Evolutionary conservation across 108 stramenopile species (phyloP), one percentile per base, ranked within the genome.

Genomic region (Cylindrotheca closterium): DNA sequence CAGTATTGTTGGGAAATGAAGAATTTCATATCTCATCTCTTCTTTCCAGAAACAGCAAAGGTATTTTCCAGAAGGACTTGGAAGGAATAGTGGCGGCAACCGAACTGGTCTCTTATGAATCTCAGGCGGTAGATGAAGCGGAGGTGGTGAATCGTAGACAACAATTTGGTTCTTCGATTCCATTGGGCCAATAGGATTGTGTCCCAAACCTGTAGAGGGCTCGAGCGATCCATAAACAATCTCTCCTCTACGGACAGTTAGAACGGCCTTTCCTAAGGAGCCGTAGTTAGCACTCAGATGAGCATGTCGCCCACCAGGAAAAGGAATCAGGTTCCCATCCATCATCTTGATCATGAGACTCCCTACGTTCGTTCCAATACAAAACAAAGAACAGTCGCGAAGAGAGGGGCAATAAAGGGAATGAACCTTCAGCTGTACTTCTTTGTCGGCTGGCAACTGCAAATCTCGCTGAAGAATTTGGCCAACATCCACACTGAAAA

Each of bases 21-120:
- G 52, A 50, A 93, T 80, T 78, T 93, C 92, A 56, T 90, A 93
- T 1, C 61, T 69, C 53, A 74, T 78, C 25, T 93, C 85, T 27
- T 61, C 68, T 24, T 71, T 73, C 86, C 87, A 90, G 55, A 81
- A 83, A 18, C 87, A 64, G 53, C 86, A 86, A 1, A 89, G 37
- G 54, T 75, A 93, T 19, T 70, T 74, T 4, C 88, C 79, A 29
- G 86, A 88, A 28, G 92, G 92, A 48, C 74, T 75, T n/a, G 80
- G 71, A 55, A 81, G 66, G 25, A 92, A 85, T 10, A 70, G 21
- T 4, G 92, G 85, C 10, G 83, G 75, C 2, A 72, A 54, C 22
- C 79, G 77, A 27, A 85, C 65, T 1, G 72, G 59, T 12, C 77
- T 59, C 51, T 79, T 73, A 29, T 70, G 73, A 27, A 69, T 54